Evolutionary conservation across 164 flowering plant genomes (phyloP), one percentile per base, ranked within the genome.

Genomic region (Echeveria elegans): DNA sequence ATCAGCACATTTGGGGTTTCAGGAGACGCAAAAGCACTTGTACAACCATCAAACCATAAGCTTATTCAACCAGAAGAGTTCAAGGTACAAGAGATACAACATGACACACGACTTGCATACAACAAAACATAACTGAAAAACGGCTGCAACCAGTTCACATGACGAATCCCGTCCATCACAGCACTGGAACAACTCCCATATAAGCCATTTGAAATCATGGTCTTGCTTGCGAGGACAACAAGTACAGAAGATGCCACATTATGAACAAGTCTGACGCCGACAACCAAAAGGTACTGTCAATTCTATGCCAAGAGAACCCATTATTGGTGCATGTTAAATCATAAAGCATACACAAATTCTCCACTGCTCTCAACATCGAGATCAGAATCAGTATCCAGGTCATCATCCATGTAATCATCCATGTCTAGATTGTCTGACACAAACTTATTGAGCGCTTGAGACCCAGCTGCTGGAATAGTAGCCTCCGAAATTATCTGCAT

Each of bases 401-500:
- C 92, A 4, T 83, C 92, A 4, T 83, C 87, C 79, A 80, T 76
- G 78, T 87, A 87, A 56, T 85, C 86, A 59, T 85, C 87, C 79
- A 81, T 73, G 64, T 77, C 82, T 0, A 77, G 47, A 48, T 69
- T 53, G 58, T 81, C 87, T 0, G 67, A 36, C 79, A 81, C 45
- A 31, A 34, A 81, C 19, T 34, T 71, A 58, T 68, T 66, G 21
- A 83, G 71, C 48, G 72, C 53, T n/a, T 66, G 73, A 52, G 74
- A 26, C 19, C 87, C 85, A 65, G 56, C 74, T 11, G 85, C 82
- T 14, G 89, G 92, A 38, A 87, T 74, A 10, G 89, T 85, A 43
- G 92, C 92, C 76, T 85, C 92, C 4, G 92, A 70, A 50, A 85
- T 78, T 67, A 87, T 85, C 76, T 80, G 89, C 89, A 85, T 87